Evolutionary conservation across 257 asterid genomes (phyloP).

Genomic region (Nicotiana knightiana): DNA sequence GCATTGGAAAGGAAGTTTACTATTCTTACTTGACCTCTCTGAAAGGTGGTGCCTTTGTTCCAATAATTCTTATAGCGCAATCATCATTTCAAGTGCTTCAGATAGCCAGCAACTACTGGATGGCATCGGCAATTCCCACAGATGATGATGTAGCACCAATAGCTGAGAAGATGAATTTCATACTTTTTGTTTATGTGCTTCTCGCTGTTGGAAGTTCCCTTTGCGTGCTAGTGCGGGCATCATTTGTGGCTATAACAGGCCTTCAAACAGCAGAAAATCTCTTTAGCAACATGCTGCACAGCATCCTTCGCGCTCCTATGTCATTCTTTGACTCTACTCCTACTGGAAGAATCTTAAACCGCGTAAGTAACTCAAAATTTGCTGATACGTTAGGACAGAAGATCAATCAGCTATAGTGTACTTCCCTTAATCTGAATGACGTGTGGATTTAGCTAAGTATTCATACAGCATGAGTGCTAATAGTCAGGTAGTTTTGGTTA

Average conservation of each 20-base stretch:
- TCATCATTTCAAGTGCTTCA: conserved; percentile 73
- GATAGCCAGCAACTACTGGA: conserved; percentile 91
- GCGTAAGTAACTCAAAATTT: conserved; percentile 36
- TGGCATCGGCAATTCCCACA: conserved; percentile 88
- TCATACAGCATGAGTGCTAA: not conserved
- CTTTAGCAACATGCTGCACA: conserved; percentile 70
- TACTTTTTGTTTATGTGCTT: conserved; percentile 51
- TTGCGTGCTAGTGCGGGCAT: conserved; percentile 63
- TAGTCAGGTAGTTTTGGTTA: not conserved
- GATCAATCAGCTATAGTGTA: not conserved
- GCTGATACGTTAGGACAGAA: not conserved
- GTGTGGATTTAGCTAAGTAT: conserved; percentile 4
- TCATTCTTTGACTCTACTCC: conserved; percentile 95
- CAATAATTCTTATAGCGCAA: conserved; percentile 78
- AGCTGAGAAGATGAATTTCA: conserved; percentile 41
- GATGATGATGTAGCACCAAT: conserved; percentile 39
- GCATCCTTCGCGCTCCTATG: conserved; percentile 79
- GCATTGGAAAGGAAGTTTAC: conserved; percentile 84
- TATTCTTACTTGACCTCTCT: conserved; percentile 60
- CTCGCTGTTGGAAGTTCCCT: conserved; percentile 74
- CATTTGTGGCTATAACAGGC: conserved; percentile 60
- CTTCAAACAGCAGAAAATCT: conserved; percentile 72
- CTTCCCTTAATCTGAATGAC: not conserved
- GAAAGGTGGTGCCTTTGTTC: conserved; percentile 69
- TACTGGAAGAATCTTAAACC: conserved; percentile 79